Percentiles rank a stretch among this genome's conserved stretches.
Conservation (phyloP, 1,284 basidiomycete species). For the Rhodotorula sp. region DNA sequence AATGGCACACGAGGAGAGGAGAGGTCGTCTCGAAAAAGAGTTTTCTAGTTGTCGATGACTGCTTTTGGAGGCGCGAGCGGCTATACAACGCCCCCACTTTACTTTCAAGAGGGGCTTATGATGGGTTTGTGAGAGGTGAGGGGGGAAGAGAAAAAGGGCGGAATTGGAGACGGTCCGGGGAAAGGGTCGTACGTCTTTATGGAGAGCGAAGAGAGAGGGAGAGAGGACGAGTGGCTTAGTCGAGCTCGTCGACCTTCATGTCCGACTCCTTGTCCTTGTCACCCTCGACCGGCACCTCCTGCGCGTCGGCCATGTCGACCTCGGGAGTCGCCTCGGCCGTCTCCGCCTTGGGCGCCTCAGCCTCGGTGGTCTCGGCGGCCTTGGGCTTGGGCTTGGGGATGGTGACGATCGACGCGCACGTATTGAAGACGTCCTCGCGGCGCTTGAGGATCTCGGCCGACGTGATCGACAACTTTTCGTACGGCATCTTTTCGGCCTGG, state of each 20-base stretch:
- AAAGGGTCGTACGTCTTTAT: too few species aligned
- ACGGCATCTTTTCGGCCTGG: conserved; percentile 82
- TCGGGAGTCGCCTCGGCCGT: conserved; percentile 51
- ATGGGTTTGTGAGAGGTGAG: background rate
- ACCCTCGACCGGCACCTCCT: conserved; percentile 49
- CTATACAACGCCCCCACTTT: background rate
- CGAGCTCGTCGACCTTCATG: conserved; percentile 36
- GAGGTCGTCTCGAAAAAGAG: background rate
- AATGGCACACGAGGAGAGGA: background rate
- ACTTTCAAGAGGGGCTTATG: background rate
- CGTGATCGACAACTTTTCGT: conserved; percentile 77
- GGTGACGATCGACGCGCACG: conserved; percentile 52
- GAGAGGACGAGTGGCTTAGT: too few species aligned
- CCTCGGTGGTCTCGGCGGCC: conserved; percentile 29
- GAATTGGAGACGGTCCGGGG: too few species aligned
- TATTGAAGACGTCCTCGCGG: conserved; percentile 64
- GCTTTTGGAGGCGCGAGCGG: background rate
- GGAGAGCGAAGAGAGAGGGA: too few species aligned
- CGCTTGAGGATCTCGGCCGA: conserved; percentile 79
- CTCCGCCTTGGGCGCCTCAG: conserved; percentile 59
- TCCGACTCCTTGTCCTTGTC: conserved; percentile 53
- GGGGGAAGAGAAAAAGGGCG: too few species aligned
- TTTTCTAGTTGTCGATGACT: background rate
- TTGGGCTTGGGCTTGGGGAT: conserved; percentile 73
- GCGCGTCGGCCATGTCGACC: conserved; percentile 52